Evolutionary conservation across 139 green algal species (phyloP).

Genomic region (Ettlia oleoabundans): DNA sequence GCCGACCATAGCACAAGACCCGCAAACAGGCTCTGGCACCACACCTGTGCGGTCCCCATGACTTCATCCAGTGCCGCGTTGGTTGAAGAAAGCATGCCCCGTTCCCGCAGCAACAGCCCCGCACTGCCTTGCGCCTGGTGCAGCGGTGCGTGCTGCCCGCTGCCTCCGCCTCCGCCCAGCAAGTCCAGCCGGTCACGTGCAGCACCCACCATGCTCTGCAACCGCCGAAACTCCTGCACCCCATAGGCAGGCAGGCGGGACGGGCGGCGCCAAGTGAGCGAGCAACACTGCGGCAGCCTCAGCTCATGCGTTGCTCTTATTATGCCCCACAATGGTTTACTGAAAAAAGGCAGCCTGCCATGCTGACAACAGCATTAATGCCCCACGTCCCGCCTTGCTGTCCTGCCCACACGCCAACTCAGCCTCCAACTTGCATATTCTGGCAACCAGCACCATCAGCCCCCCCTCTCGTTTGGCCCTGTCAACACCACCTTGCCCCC

Average conservation of each 20-base stretch:
- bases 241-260: neutral
- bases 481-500: neutral
- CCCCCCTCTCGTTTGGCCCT: too few species aligned
- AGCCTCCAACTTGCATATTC: too few species aligned
- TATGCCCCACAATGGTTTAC: too few species aligned
- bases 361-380: too few species aligned
- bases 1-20: too few species aligned
- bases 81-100: constrained; percentile 62
- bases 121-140: constrained; percentile 47
- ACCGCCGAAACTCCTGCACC: constrained; percentile 80
- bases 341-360: too few species aligned
- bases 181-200: constrained; percentile 78
- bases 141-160: constrained; percentile 41
- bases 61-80: constrained; percentile 81
- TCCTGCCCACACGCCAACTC: too few species aligned
- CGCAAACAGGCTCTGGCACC: neutral
- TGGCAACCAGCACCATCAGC: too few species aligned
- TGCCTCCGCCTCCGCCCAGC: constrained; percentile 58
- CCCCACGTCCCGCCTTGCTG: too few species aligned
- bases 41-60: constrained; percentile 67
- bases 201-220: constrained; percentile 66
- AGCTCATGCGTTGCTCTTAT: too few species aligned
- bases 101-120: constrained; percentile 82
- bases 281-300: neutral
- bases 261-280: neutral